Base-by-base conservation (phyloP, 495 filamentous ascomycete species). In the Xylaria palmicola region DNA sequence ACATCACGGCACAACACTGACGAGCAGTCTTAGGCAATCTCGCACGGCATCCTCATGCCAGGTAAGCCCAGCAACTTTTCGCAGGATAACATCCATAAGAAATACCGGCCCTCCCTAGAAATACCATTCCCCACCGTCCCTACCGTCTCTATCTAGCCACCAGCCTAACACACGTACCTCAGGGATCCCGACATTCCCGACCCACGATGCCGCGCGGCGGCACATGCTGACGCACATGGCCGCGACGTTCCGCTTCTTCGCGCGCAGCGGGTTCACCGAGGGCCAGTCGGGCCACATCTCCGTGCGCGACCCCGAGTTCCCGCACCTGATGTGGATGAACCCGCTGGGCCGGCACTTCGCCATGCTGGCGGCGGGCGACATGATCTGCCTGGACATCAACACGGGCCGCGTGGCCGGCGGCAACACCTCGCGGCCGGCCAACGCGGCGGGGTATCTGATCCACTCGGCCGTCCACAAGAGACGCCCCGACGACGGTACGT, bases 371-470 rank as follows among this genome's bases (percentile, higher is more conserved):
- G 82, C 79, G 5, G 73, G 74, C n/a, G 82, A 85, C 64, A 73
- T 85, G 63, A 77, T 84, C 43, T 78, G 79, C 40, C 74, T 86
- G 0, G 78, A 90, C 54, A 77, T 83, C 59, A 68, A 74, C 50
- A 77, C 78, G 24, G 77, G 86, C 26, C 74, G 74, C 30, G 75
- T 86, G 43, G 84, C 81, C 17, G 86, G 85, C 5, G 76, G 77
- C 20, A 70, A 66, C 48, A 71, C 64, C 37, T 73, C 69, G 6
- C 69, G 68, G 24, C 68, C 77, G 17, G 76, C 83, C 62, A 91
- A 90, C 70, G 83, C 85, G 22, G 86, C 88, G 4, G 88, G 86
- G 2, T 90, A 88, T 67, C 77, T 85, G 59, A 91, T 91, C 66
- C 88, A 86, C 67, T 75, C 74, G 19, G 79, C 79, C 39, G 80